Evolutionary conservation across 345 rosid genomes (phyloP).

Genomic region (Cardiospermum halicacabum): DNA sequence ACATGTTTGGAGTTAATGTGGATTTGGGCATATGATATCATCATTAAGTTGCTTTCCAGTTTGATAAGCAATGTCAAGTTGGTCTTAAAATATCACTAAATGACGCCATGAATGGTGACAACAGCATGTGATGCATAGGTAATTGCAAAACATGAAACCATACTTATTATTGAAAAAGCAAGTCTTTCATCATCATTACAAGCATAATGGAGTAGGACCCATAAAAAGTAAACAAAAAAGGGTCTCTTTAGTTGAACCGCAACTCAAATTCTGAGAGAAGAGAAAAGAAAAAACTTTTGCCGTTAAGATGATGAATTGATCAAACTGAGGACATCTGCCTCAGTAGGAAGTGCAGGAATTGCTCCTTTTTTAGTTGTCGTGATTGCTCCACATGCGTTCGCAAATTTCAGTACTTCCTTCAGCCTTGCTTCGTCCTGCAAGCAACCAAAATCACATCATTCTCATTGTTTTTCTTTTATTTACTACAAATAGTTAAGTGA

Average conservation of each 20-base stretch:
- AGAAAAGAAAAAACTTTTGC: background rate
- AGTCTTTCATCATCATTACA: conserved; percentile 7
- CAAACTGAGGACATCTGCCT: conserved; percentile 50
- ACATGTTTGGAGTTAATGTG: no score
- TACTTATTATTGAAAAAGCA: background rate
- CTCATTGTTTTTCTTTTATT: no score
- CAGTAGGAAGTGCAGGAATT: conserved; percentile 83
- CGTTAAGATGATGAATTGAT: conserved; percentile 18
- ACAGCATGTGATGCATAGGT: background rate
- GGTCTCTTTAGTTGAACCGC: no score
- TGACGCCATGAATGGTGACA: no score
- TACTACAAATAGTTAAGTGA: background rate
- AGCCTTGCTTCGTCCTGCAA: conserved; percentile 68
- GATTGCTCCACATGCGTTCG: conserved; percentile 96
- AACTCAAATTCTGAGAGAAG: background rate
- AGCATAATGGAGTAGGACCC: background rate
- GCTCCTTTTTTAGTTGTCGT: conserved; percentile 98
- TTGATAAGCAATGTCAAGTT: no score
- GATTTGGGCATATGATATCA: no score
- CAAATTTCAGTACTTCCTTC: conserved; percentile 67
- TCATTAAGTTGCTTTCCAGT: no score
- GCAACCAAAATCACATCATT: no score
- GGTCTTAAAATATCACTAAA: no score
- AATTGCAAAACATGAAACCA: background rate
- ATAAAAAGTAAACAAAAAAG: background rate